Evolutionary conservation across 2,329 filamentous ascomycete species (phyloP), one percentile per base, ranked within the genome.

Genomic region (Trichoderma guizhouense): DNA sequence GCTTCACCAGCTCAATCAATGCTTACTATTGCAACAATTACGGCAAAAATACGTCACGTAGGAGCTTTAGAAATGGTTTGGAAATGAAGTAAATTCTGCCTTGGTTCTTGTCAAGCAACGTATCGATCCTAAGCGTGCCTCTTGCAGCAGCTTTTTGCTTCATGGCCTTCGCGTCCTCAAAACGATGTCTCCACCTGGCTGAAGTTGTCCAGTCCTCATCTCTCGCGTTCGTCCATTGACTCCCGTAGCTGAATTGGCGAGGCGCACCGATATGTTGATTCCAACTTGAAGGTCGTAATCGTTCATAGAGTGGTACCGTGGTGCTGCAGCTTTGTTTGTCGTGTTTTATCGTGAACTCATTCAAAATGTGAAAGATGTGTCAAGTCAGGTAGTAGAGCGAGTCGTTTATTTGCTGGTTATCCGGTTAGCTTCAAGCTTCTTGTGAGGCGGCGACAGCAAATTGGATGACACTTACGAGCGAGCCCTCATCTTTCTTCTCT

Each of bases 401-500:
- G 84, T 82, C 83, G 87, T 89, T 91, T 91, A 91, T 86, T 91
- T 91, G 85, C 89, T 91, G 53, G 15, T 9, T 21, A 47, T 8
- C 14, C 72, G 14, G 78, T 86, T 79, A 84, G 83, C 72, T 21
- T 57, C 58, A 66, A 55, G 74, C 30, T 69, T 36, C 76, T 77
- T 77, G 36, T 3, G 14, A 53, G 18, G 9, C 47, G 21, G 11
- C 57, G 14, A 8, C 24, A 26, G 28, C 1, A 11, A 5, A 21
- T 21, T 47, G 55, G 24, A 21, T 18, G n/a, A 24, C 43, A 87
- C 94, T 90, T 90, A 98, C 96, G 91, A 95, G 88, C 96, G 89
- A 82, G 95, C 96, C 85, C 96, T 91, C 88, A 96, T 97, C 95
- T 99, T 99, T 94, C 96, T 97, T 89, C 96, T 94, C 95, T 99